Conservation (phyloP, 2,329 filamentous ascomycete genomes). For the Fusarium lyarnte region DNA sequence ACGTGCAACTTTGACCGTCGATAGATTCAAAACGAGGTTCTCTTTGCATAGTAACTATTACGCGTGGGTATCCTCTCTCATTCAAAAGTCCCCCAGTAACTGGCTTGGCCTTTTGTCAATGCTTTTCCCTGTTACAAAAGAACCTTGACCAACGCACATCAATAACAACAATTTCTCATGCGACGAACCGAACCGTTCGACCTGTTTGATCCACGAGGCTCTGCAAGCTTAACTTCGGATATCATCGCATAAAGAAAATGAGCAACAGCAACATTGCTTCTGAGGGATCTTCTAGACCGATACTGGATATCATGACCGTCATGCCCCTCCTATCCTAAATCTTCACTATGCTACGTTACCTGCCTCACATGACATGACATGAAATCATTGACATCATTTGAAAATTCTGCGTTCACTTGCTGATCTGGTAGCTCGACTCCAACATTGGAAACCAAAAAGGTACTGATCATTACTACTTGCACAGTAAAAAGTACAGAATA, state of each 20-base stretch:
- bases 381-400: not conserved
- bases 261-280: not conserved
- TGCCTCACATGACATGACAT: conserved; percentile 1
- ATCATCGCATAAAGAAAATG: not conserved
- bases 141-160: conserved; percentile 19
- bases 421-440: conserved; percentile 5
- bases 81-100: conserved; percentile 38
- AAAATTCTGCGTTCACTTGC: conserved; percentile 10
- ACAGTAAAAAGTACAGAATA: conserved; percentile 43
- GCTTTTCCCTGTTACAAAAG: conserved; percentile 22
- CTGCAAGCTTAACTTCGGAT: conserved; percentile 19
- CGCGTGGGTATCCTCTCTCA: conserved; percentile 30
- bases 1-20: conserved; percentile 13
- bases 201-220: conserved; percentile 19
- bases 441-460: conserved; percentile 29
- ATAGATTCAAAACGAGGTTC: conserved; percentile 10
- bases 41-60: conserved; percentile 27
- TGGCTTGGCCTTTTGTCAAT: conserved; percentile 12
- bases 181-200: conserved; percentile 28
- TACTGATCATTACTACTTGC: conserved; percentile 38
- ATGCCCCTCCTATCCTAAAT: not conserved
- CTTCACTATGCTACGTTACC: conserved; percentile 20
- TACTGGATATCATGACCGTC: conserved; percentile 1
- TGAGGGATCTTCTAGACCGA: not conserved
- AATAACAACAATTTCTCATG: not conserved